phyloP scores from a whole-genome alignment of 805 yeast species.

The Hanseniaspora guilliermondii region DNA sequence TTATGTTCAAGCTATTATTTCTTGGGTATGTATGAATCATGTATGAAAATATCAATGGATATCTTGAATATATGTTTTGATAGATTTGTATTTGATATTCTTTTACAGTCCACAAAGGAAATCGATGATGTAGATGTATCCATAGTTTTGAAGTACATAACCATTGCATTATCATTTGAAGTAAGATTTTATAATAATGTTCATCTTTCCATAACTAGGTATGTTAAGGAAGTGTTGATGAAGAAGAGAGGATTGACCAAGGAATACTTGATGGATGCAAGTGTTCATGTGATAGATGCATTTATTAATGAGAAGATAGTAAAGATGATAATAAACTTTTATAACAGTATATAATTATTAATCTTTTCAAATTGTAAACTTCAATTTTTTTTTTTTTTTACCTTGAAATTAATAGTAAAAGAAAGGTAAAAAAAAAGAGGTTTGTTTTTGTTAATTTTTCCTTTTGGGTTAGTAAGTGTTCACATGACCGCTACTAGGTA shows the following conservation, averaged over 20 bases:
- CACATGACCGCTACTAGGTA: too few relatives aligned
- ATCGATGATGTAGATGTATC: not conserved
- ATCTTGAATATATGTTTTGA: not conserved
- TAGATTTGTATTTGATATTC: not conserved
- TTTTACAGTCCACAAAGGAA: not conserved
- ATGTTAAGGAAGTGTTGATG: constrained; percentile 31
- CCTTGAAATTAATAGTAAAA: too few relatives aligned
- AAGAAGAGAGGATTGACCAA: not conserved
- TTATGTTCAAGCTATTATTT: not conserved
- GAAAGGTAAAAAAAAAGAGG: not conserved
- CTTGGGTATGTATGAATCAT: not conserved
- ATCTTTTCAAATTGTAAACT: not conserved
- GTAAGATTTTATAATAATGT: constrained; percentile 52
- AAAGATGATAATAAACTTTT: not conserved
- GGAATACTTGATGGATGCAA: not conserved
- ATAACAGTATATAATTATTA: not conserved
- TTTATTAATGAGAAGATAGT: not conserved
- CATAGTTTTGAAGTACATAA: not conserved
- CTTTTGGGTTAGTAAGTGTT: too few relatives aligned
- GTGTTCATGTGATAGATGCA: not conserved
- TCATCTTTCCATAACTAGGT: constrained; percentile 33
- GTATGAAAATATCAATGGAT: not conserved
- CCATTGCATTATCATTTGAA: constrained; percentile 42
- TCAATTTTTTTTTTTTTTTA: not conserved
- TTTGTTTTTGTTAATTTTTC: too few relatives aligned